Evolutionary conservation across 331 rosid genomes (phyloP).

Genomic region (Acacia concinna): DNA sequence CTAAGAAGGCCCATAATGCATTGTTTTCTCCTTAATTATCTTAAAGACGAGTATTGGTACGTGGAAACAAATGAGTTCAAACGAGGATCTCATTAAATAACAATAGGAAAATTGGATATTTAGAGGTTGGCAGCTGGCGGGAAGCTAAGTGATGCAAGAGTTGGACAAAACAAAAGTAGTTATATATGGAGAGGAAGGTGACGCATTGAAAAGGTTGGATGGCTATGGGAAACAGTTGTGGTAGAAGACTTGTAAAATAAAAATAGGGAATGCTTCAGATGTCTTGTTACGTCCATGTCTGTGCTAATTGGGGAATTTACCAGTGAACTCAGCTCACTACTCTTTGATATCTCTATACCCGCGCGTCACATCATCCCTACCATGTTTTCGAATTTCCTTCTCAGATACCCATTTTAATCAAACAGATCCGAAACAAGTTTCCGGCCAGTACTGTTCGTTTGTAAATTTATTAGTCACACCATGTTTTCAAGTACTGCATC

Average conservation of each 20-base stretch:
- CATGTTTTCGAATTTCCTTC: background rate
- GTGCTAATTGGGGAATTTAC: background rate
- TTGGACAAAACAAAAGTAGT: slow-evolving; percentile 15
- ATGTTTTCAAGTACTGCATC: background rate
- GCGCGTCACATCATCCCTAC: background rate
- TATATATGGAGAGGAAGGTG: slow-evolving; percentile 1
- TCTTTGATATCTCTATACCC: background rate
- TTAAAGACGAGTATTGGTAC: background rate
- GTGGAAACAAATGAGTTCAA: background rate
- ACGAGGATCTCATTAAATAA: background rate
- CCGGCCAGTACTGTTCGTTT: background rate
- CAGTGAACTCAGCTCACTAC: slow-evolving; percentile 1
- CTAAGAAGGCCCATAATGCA: background rate
- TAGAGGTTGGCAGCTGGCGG: background rate
- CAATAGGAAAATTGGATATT: background rate
- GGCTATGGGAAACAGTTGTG: background rate
- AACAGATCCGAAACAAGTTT: background rate
- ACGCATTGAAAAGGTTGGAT: slow-evolving; percentile 1
- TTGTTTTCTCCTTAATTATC: background rate
- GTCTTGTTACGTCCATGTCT: background rate
- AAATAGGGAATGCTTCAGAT: background rate
- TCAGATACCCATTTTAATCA: background rate
- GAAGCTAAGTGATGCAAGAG: background rate
- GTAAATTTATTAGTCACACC: background rate
- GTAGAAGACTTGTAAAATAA: background rate